A percentile compares a stretch with the other conserved stretches of the same genome.
Conservation (phyloP, 441 rosid species). For the Syzygium syzygioides region DNA sequence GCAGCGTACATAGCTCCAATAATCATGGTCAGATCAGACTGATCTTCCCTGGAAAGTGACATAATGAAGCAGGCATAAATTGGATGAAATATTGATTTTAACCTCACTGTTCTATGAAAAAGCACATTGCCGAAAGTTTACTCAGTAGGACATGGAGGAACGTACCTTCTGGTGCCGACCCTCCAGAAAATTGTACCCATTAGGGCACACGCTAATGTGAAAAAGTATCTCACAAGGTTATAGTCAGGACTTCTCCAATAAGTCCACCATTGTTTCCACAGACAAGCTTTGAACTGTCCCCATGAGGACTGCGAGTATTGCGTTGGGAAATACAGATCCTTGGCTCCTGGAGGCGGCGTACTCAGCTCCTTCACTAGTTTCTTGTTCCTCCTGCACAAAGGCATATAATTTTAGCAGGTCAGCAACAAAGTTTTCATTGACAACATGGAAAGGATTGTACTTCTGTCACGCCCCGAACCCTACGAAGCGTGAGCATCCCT, state of each 20-base stretch:
- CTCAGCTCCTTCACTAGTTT: slow-evolving; percentile 60
- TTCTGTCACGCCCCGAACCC: too few species aligned
- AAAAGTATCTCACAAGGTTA: slow-evolving; percentile 65
- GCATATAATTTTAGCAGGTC: neutral
- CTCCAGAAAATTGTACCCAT: slow-evolving; percentile 77
- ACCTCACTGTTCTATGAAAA: neutral
- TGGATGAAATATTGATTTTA: neutral
- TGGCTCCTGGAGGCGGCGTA: slow-evolving; percentile 55
- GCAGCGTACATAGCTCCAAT: neutral
- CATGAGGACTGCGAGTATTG: slow-evolving; percentile 49
- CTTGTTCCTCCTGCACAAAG: slow-evolving; percentile 55
- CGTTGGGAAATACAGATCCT: slow-evolving; percentile 53
- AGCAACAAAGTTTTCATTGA: neutral
- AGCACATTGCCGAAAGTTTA: neutral
- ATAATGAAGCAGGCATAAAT: neutral
- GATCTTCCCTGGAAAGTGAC: neutral
- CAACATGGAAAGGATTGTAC: neutral
- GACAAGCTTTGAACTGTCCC: slow-evolving; percentile 85
- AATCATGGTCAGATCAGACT: neutral
- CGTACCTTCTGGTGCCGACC: slow-evolving; percentile 57
- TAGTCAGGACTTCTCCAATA: slow-evolving; percentile 98
- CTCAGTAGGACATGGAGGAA: neutral
- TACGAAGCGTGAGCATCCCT: too few species aligned
- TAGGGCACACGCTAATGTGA: slow-evolving; percentile 59
- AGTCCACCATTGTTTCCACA: slow-evolving; percentile 93